Base-by-base conservation (phyloP, 345 rosid species). In the Alliaria petiolata region DNA sequence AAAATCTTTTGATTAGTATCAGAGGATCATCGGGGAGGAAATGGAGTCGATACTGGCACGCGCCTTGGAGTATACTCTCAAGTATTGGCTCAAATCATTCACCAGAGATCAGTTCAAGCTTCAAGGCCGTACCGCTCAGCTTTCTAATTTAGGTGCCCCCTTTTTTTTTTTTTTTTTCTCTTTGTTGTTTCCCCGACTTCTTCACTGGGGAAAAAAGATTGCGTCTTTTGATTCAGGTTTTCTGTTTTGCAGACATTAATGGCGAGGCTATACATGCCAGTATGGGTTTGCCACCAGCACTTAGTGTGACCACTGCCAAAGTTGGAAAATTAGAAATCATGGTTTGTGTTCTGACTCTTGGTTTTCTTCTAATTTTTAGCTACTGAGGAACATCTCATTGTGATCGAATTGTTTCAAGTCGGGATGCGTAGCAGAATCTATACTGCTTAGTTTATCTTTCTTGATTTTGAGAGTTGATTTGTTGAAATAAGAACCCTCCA, bases 81-180 rank as follows among this genome's bases (percentile, higher is more conserved):
- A 91, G 92, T 91, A 95, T 84, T 95, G 98, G 99, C 98, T 95
- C 78, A 95, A 95, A 60, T 95, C 99, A 16, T 95, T 95, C 85
- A 85, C 99, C 66, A 81, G 99, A 76, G 98, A 95, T 68, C 99
- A 95, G 81, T 87, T 95, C 78, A 88, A 88, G 87, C 83, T 95
- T 71, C 97, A 95, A 60, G 98, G 98, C 73, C 96, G 97, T 15
- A 86, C 87, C 11, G 91, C 81, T 4, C 98, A 88, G 80, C 98
- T 95, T 63, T 95, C 97, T 62, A 86, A 90, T 87, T 66, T 95
- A 70, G 99, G 99, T 85, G 31, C 4, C 4, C 14, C 10, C 36
- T 25, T 2, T 0, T 45, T 40, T 8, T 34, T 6, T 26, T 22
- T 22, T n/a, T n/a, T n/a, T n/a, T n/a, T n/a, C n/a, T n/a, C n/a